Conservation (phyloP, 768 basidiomycete species). For the Agrocybe pediades region DNA sequence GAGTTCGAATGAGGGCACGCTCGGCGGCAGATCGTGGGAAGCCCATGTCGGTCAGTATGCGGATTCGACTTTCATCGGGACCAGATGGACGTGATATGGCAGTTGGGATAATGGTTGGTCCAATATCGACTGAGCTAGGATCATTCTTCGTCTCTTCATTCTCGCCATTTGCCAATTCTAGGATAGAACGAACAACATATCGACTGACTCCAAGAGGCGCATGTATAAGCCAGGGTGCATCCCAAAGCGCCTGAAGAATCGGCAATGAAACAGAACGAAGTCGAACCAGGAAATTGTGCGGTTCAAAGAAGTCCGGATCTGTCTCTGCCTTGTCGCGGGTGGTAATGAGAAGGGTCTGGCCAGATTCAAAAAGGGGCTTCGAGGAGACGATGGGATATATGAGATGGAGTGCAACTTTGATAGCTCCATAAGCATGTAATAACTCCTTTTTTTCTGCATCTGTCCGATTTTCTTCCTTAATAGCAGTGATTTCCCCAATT, state of each 20-base stretch:
- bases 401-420: conserved; percentile 81
- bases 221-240: conserved; percentile 76
- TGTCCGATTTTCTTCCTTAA: conserved; percentile 58
- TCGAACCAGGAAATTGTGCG: conserved; percentile 84
- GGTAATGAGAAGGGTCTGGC: conserved; percentile 72
- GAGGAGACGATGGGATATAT: conserved; percentile 76
- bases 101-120: conserved; percentile 20
- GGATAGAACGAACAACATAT: conserved; percentile 72
- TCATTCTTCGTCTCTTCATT: conserved; percentile 69
- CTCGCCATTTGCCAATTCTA: conserved; percentile 82
- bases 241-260: conserved; percentile 72
- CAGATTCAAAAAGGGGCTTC: conserved; percentile 81
- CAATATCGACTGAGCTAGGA: conserved; percentile 34
- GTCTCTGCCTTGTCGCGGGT: conserved; percentile 80
- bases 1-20: conserved; percentile 78
- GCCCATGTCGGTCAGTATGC: conserved; percentile 94
- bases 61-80: conserved; percentile 77
- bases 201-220: conserved; percentile 77
- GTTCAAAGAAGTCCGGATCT: conserved; percentile 80
- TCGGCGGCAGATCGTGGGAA: conserved; percentile 89
- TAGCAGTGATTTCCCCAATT: conserved; percentile 54
- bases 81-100: conserved; percentile 40
- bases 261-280: conserved; percentile 75
- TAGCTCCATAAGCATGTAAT: conserved; percentile 73
- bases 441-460: conserved; percentile 63